phyloP scores from a whole-genome alignment of 176 grass and related monocot species.

The Otatea glauca region DNA sequence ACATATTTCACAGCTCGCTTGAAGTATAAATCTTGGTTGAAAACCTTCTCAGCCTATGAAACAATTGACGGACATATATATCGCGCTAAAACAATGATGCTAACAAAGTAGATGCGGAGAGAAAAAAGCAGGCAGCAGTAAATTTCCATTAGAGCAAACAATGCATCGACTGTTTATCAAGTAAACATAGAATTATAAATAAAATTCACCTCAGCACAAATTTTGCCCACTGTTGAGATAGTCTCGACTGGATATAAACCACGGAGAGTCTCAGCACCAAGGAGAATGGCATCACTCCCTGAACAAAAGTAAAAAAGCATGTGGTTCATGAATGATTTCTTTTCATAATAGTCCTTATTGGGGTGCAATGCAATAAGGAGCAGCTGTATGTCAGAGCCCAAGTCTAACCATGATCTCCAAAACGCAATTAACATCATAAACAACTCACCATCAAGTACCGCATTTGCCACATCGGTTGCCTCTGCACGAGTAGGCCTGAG shows the following conservation, averaged over 20 bases:
- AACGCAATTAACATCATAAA: slow-evolving; percentile 3
- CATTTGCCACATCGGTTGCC: slow-evolving; percentile 98
- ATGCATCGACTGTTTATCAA: not conserved
- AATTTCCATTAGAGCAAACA: not conserved
- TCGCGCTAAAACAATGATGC: slow-evolving; percentile 17
- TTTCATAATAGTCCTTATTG: not conserved
- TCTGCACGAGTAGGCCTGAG: slow-evolving; percentile 95
- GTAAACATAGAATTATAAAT: slow-evolving; percentile 17
- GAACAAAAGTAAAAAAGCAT: slow-evolving; percentile 17
- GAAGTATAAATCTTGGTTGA: slow-evolving; percentile 98
- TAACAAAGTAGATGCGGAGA: not conserved
- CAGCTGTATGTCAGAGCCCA: not conserved
- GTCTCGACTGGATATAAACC: slow-evolving; percentile 97
- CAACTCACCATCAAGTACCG: slow-evolving; percentile 85
- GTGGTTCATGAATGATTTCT: slow-evolving; percentile 29
- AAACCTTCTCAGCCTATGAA: slow-evolving; percentile 96
- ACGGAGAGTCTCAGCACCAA: slow-evolving; percentile 97
- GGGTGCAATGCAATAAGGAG: slow-evolving; percentile 23
- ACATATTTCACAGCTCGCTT: slow-evolving; percentile 95
- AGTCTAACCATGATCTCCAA: not conserved
- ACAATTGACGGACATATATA: slow-evolving; percentile 6
- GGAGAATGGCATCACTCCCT: slow-evolving; percentile 99
- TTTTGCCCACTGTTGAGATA: slow-evolving; percentile 88
- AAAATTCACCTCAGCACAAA: slow-evolving; percentile 87
- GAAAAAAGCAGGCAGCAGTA: not conserved